These are phyloP conservation scores for Lasiosphaeriaceae sp. DNA, from an alignment of 495 filamentous ascomycete species.

Conservation along the genomic window DNA sequence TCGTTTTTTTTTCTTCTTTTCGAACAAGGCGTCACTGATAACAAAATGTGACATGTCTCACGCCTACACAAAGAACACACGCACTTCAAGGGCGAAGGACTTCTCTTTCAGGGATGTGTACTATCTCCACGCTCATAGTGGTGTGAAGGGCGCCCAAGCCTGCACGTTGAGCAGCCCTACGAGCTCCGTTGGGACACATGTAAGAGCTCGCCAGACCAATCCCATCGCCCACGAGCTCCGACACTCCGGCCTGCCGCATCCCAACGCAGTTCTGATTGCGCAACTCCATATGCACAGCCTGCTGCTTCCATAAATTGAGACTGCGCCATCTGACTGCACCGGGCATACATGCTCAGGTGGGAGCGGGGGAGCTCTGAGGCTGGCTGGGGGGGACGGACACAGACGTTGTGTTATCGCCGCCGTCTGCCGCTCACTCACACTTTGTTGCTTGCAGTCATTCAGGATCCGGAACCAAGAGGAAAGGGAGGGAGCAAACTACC, in stretches of 20 bases:
- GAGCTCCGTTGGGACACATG: constrained; percentile 6
- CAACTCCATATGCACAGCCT: constrained; percentile 1
- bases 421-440: too few species aligned
- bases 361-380: background rate
- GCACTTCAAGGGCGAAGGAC: background rate
- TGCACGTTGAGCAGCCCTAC: constrained; percentile 8
- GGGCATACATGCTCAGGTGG: background rate
- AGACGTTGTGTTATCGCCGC: too few species aligned
- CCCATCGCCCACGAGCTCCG: background rate
- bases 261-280: background rate
- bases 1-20: too few species aligned
- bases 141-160: background rate
- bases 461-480: too few species aligned
- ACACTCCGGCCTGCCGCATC: background rate
- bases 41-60: constrained; percentile 2
- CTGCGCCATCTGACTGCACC: background rate
- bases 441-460: too few species aligned
- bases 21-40: background rate
- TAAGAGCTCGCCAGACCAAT: background rate
- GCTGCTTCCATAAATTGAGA: background rate
- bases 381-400: background rate
- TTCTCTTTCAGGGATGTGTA: background rate
- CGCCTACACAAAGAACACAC: background rate
- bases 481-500: too few species aligned
- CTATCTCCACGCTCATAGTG: background rate